Evolutionary conservation across 2,329 filamentous ascomycete genomes (phyloP).

Genomic region (Claviceps sp.): DNA sequence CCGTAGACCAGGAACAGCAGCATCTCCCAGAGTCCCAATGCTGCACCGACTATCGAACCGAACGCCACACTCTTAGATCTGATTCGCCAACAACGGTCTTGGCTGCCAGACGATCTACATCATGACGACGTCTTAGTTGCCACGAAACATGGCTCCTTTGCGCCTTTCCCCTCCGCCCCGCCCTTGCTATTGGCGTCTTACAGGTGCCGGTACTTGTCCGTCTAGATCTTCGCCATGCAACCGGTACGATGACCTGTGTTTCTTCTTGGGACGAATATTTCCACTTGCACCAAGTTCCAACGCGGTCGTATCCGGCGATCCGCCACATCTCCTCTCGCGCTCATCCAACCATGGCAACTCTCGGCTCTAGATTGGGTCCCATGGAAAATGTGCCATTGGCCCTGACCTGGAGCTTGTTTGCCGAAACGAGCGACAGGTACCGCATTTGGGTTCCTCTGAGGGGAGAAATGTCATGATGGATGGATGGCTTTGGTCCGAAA

Average conservation of each 20-base stretch:
- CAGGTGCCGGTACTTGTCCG: neutral
- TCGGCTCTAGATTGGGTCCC: neutral
- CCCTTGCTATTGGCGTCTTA: neutral
- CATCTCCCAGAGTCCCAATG: no score
- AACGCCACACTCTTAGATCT: neutral
- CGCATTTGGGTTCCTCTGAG: neutral
- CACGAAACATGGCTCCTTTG: neutral
- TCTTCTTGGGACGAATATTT: no score
- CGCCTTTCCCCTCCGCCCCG: neutral
- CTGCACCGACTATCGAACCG: no score
- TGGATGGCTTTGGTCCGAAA: neutral
- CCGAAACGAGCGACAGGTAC: neutral
- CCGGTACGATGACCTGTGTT: neutral
- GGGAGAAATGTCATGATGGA: neutral
- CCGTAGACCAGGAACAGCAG: no score
- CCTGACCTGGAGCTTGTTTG: neutral
- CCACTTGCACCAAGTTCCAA: no score
- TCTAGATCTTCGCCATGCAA: neutral
- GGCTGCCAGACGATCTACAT: conserved; percentile 2
- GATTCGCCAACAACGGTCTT: neutral
- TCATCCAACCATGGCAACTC: neutral
- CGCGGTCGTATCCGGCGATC: no score
- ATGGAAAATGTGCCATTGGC: neutral
- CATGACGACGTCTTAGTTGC: conserved; percentile 1
- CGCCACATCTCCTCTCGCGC: neutral